Evolutionary conservation across 257 asterid species (phyloP).

Genomic region (Coffea canephora): DNA sequence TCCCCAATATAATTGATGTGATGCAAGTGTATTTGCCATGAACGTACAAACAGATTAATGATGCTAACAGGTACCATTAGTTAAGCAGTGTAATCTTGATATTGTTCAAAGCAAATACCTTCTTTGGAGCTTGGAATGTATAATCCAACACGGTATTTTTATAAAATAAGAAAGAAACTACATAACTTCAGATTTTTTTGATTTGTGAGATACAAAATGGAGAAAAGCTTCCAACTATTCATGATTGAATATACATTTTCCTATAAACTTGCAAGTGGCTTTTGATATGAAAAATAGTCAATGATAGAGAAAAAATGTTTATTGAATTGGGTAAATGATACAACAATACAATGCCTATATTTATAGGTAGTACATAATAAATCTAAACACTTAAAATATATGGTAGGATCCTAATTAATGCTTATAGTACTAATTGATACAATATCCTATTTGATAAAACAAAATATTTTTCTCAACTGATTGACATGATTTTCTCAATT

Average conservation of each 20-base stretch:
- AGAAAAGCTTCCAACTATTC: not conserved
- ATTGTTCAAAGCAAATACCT: slow-evolving; percentile 19
- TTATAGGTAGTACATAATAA: too few species aligned
- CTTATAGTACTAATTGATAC: too few species aligned
- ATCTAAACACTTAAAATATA: too few species aligned
- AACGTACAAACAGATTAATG: not conserved
- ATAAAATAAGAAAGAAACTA: not conserved
- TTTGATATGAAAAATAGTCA: slow-evolving; percentile 48
- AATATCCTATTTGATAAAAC: too few species aligned
- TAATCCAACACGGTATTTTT: slow-evolving; percentile 41
- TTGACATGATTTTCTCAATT: too few species aligned
- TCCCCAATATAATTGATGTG: not conserved
- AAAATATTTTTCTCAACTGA: too few species aligned
- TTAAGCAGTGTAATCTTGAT: not conserved
- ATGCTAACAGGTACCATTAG: not conserved
- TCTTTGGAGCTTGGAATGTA: slow-evolving; percentile 17
- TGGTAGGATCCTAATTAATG: too few species aligned
- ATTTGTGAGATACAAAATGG: not conserved
- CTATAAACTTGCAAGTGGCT: slow-evolving; percentile 54
- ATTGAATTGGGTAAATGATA: too few species aligned
- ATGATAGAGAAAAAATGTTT: too few species aligned
- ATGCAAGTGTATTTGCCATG: not conserved
- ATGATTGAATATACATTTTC: not conserved
- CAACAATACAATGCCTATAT: too few species aligned
- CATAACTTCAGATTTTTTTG: not conserved